Percentiles rank a stretch among this genome's conserved stretches.
Evolutionary conservation across 305 asterid species (phyloP).

Genomic region (Fraxinus paxiana): DNA sequence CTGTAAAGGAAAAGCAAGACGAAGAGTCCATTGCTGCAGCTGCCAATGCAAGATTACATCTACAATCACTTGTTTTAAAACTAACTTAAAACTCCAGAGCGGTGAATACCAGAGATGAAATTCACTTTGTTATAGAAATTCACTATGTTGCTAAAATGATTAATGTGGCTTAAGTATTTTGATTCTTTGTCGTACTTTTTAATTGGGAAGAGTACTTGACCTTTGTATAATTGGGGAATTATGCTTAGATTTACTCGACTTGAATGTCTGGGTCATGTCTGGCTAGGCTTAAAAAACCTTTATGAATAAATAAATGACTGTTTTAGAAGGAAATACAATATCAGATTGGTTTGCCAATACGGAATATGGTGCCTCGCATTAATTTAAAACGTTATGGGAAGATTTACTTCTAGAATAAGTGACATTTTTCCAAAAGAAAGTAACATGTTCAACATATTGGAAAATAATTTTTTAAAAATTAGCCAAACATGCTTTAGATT

Average conservation of each 20-base stretch:
- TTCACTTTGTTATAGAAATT: not conserved
- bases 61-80: slow-evolving; percentile 58
- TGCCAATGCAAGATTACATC: slow-evolving; percentile 62
- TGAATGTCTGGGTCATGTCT: not conserved
- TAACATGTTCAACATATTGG: not conserved
- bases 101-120: not conserved
- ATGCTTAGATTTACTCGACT: not conserved
- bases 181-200: not conserved
- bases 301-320: not conserved
- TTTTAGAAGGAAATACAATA: not conserved
- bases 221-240: not conserved
- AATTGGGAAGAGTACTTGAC: not conserved
- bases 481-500: not conserved
- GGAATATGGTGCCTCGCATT: too few species aligned
- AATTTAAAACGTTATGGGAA: not conserved
- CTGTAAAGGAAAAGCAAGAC: slow-evolving; percentile 67
- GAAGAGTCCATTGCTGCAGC: slow-evolving; percentile 76
- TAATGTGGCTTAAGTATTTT: not conserved
- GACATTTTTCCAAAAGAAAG: not conserved
- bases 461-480: too few species aligned
- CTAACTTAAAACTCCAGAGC: slow-evolving; percentile 15
- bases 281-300: not conserved
- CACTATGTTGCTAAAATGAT: slow-evolving; percentile 18
- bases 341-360: not conserved
- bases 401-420: not conserved